Base-by-base conservation (phyloP, 2,329 filamentous ascomycete genomes). In the Aspergillus intermedius region DNA sequence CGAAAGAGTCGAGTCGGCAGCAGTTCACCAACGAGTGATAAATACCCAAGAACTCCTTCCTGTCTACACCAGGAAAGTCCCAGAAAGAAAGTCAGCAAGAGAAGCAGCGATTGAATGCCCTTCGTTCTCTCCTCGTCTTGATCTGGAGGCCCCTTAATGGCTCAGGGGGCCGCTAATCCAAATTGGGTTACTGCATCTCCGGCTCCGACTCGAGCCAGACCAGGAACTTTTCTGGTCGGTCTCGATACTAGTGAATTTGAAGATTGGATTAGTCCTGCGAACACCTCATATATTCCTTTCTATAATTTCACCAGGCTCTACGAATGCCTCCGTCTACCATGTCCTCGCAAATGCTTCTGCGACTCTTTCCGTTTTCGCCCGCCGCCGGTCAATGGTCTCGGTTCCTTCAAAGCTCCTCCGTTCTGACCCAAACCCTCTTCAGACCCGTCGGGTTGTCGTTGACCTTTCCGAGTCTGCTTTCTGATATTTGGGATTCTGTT, bases 401-500 rank as follows among this genome's bases (percentile, higher is more conserved):
- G 72, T 49, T 66, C 66, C 42, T 62, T 71, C 46, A 64, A 71
- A 50, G 64, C 54, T 70, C 76, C 45, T 69, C 78, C 59, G 68
- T 83, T 50, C 76, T 76, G 49, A 77, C 75, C 55, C 67, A 82
- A 28, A 73, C 79, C 13, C 73, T 84, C 51, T 73, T 81, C 5
- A 68, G 86, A 35, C 82, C 86, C 21, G 74, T 79, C 10, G 71
- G 75, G 35, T 74, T 88, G 55, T 77, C 72, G 21, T 68, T 82
- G 57, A 81, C 75, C 44, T 75, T 91, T 45, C 84, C 87, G 5
- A 79, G 79, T 4, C 65, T 90, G n/a, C 72, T 95, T 19, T 83
- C 81, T 48, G 87, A 87, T 54, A 83, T 98, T 61, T 97, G 91
- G 91, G 91, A 96, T 59, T 90, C 88, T 5, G 81, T 98, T 42